A percentile compares a stretch with the other conserved stretches of the same genome.
Conservation (phyloP, 2,329 filamentous ascomycete genomes). For the Salinomyces thailandicus region DNA sequence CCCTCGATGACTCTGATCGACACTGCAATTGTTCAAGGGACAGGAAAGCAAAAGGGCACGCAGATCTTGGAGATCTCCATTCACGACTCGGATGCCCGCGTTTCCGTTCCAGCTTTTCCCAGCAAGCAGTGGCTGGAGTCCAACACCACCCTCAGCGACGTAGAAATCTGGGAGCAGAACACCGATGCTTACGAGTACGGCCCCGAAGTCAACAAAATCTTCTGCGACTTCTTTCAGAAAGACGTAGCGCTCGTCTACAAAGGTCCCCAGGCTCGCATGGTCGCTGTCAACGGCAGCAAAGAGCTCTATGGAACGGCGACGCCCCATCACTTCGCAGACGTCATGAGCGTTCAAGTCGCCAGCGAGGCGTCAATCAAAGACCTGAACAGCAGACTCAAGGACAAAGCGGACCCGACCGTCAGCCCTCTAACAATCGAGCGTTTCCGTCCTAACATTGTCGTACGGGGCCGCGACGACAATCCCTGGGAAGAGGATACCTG, state of each 20-base stretch:
- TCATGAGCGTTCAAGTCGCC: conserved; percentile 47
- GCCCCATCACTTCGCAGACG: conserved; percentile 48
- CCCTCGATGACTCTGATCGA: conserved; percentile 54
- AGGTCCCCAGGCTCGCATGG: conserved; percentile 45
- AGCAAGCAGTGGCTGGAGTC: conserved; percentile 41
- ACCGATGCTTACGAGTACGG: conserved; percentile 50
- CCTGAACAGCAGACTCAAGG: conserved; percentile 43
- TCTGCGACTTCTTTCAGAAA: conserved; percentile 46
- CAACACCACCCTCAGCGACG: conserved; percentile 41
- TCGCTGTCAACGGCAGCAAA: conserved; percentile 46
- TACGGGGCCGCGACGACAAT: conserved; percentile 37
- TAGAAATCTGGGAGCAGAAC: conserved; percentile 49
- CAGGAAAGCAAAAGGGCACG: conserved; percentile 22
- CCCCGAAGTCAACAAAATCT: conserved; percentile 40
- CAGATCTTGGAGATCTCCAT: conserved; percentile 41
- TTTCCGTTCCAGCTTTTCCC: conserved; percentile 48
- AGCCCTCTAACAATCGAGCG: conserved; percentile 48
- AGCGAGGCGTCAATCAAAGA: conserved; percentile 47
- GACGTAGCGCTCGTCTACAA: conserved; percentile 52
- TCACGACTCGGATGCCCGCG: conserved; percentile 29
- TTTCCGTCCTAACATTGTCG: conserved; percentile 54
- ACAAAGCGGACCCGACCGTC: conserved; percentile 23
- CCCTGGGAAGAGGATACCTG: conserved; percentile 55
- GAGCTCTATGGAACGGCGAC: conserved; percentile 38
- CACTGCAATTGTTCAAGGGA: conserved; percentile 37